phyloP scores from a whole-genome alignment of 2,329 filamentous ascomycete genomes.

The Arthroderma sp. region DNA sequence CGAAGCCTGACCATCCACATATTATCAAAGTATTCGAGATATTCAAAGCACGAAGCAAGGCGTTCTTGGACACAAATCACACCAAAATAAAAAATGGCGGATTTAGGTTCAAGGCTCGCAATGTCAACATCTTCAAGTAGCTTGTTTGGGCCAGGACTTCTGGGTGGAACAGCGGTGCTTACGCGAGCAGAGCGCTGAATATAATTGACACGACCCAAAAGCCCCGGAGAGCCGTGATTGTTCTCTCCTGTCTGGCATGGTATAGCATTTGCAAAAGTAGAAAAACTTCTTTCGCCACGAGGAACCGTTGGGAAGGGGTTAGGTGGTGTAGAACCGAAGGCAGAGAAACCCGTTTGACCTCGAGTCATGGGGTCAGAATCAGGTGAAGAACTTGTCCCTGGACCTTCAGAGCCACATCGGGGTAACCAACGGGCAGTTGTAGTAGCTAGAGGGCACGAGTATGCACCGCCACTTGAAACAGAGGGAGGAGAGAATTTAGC shows the following conservation, averaged over 20 bases:
- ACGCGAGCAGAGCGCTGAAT: background rate
- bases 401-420: background rate
- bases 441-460: background rate
- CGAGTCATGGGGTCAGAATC: too few species aligned
- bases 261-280: background rate
- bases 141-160: background rate
- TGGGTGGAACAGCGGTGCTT: background rate
- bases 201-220: background rate
- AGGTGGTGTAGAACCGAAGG: too few species aligned
- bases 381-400: background rate
- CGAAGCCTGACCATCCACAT: slow-evolving; percentile 22
- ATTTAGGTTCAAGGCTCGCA: slow-evolving; percentile 11
- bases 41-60: slow-evolving; percentile 20
- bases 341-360: too few species aligned
- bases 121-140: slow-evolving; percentile 11
- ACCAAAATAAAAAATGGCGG: slow-evolving; percentile 25
- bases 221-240: background rate
- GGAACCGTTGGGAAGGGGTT: too few species aligned
- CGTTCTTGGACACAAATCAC: slow-evolving; percentile 19
- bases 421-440: background rate
- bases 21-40: slow-evolving; percentile 12
- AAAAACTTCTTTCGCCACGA: background rate
- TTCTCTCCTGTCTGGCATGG: background rate
- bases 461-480: background rate
- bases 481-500: background rate